Evolutionary conservation across 371 early-diverging fungal species (phyloP).

Genomic region (Zychaea mexicana): DNA sequence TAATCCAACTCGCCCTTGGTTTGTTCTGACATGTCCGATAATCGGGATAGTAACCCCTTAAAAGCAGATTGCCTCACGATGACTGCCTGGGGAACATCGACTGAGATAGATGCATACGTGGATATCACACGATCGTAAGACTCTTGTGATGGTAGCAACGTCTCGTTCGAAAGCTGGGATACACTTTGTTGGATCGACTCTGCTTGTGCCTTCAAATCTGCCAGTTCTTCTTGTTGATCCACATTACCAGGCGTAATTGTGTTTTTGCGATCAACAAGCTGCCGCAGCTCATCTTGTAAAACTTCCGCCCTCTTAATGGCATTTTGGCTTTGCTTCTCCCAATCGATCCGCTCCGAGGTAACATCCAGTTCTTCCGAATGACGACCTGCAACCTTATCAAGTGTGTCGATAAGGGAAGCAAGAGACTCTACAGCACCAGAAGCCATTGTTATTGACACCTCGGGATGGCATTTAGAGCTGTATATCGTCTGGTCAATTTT

Average conservation of each 20-base stretch:
- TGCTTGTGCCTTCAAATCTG: background rate
- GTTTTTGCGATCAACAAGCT: slow-evolving; percentile 8
- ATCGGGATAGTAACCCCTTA: slow-evolving; percentile 6
- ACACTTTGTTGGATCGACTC: background rate
- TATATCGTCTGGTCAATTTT: background rate
- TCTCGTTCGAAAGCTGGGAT: background rate
- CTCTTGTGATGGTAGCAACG: background rate
- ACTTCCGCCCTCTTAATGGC: background rate
- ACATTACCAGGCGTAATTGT: background rate
- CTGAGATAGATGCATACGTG: background rate
- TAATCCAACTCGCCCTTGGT: slow-evolving; percentile 17
- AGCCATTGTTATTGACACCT: background rate
- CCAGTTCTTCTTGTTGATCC: background rate
- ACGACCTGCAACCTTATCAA: background rate
- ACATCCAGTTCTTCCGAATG: slow-evolving; percentile 8
- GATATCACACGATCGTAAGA: background rate
- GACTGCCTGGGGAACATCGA: background rate
- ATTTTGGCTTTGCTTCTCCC: slow-evolving; percentile 16
- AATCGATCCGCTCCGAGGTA: slow-evolving; percentile 17
- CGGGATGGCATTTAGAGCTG: background rate
- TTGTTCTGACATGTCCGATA: slow-evolving; percentile 12
- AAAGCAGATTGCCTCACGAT: slow-evolving; percentile 9
- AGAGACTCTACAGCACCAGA: background rate
- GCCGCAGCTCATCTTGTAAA: slow-evolving; percentile 23
- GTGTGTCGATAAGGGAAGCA: background rate